Evolutionary conservation across 495 filamentous ascomycete genomes (phyloP), one percentile per base, ranked within the genome.

Genomic region (Evansstolkia leycettana): DNA sequence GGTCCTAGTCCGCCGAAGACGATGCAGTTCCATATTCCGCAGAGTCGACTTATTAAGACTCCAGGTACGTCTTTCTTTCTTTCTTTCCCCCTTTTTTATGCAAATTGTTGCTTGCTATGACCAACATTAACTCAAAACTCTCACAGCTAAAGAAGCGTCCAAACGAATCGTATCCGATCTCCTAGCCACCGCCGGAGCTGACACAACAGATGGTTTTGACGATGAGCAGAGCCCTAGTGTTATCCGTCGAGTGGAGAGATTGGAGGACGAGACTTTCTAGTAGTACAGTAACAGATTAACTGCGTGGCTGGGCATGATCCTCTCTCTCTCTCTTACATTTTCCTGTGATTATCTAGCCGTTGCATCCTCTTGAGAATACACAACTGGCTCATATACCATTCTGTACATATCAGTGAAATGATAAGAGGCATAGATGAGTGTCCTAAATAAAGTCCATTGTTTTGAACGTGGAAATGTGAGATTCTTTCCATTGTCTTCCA

Each of bases 1-100:
- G 84, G 75, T 0, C 74, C 86, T 45, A 93, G 84, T 48, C 90
- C 92, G 24, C 90, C 90, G 0, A 94, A 94, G 61, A 99, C 90
- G 17, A 94, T 99, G 55, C 87, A 94, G 50, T 99, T 99, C 51
- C 81, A 85, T 47, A 66, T 99, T 38, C 88, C 88, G 37, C 82
- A 85, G 48, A 82, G 78, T 32, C 76, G 82, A 42, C 56, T 99
- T 20, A 57, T 99, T 62, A 86, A 90, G 46, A 99, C 90, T 16
- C 90, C 90, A 38, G 86, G 86, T 84, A 66, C 48, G 73, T 65
- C 31, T 9, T n/a, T 34, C 27, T 41, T 41, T 24, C 27, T 18
- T 29, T n/a, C n/a, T 33, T 19, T 35, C 9, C 6, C 2, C 27
- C 17, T 17, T 5, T 13, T 8, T 24, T 15, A 31, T 10, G 9